phyloP scores from a whole-genome alignment of 2,329 filamentous ascomycete genomes.

The Colletotrichum agaves region DNA sequence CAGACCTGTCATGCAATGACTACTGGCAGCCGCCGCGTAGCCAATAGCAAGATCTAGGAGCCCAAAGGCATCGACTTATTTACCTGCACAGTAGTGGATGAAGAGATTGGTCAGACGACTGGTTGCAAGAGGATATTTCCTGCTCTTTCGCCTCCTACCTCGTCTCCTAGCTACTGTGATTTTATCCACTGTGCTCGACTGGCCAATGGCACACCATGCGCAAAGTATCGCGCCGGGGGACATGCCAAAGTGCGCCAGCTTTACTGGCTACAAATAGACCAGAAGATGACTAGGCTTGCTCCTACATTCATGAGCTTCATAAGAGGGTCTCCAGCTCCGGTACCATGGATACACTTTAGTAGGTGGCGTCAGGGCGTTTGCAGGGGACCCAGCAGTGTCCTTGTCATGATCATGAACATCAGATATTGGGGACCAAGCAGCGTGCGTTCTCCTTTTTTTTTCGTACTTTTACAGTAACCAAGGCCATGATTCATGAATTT shows the following conservation, averaged over 20 bases:
- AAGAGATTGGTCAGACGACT: constrained; percentile 28
- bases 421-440: neutral
- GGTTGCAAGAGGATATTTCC: neutral
- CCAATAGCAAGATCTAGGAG: constrained; percentile 21
- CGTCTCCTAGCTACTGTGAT: constrained; percentile 37
- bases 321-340: constrained; percentile 22
- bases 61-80: constrained; percentile 8
- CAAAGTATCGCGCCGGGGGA: constrained; percentile 6
- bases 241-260: neutral
- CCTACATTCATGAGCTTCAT: constrained; percentile 7
- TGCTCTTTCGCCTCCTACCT: neutral
- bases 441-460: too few relatives aligned
- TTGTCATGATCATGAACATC: neutral
- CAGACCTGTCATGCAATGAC: constrained; percentile 31
- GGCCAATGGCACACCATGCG: constrained; percentile 13
- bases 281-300: constrained; percentile 8
- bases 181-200: constrained; percentile 1
- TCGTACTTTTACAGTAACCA: neutral
- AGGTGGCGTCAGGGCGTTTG: constrained; percentile 20
- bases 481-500: neutral
- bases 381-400: neutral
- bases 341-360: neutral
- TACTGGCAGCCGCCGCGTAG: constrained; percentile 26
- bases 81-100: constrained; percentile 33
- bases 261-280: constrained; percentile 10